phyloP scores from a whole-genome alignment of 73 alveolate species.

The Paramecium caudatum region DNA sequence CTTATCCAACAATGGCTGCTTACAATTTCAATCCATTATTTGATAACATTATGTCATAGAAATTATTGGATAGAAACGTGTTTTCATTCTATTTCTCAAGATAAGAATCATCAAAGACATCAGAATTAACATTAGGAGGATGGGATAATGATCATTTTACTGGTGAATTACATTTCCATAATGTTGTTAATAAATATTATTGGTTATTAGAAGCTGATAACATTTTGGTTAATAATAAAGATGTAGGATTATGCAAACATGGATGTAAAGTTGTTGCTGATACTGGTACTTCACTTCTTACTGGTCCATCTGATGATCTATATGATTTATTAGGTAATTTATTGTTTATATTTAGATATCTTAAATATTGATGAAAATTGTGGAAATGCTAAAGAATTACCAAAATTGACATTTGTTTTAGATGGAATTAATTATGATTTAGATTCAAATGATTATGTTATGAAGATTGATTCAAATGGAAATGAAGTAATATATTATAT shows the following conservation, averaged over 20 bases:
- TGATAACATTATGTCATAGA: constrained; percentile 82
- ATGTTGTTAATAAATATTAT: constrained; percentile 82
- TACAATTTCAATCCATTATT: constrained; percentile 80
- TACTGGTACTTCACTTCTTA: constrained; percentile 89
- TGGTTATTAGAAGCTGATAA: constrained; percentile 85
- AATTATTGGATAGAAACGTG: constrained; percentile 80
- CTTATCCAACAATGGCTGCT: constrained; percentile 86
- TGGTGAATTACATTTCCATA: constrained; percentile 85
- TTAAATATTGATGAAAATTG: constrained; percentile 78
- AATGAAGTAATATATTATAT: neutral
- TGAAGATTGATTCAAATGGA: constrained; percentile 69
- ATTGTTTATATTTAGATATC: constrained; percentile 47
- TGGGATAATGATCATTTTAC: constrained; percentile 76
- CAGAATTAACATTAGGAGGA: constrained; percentile 86
- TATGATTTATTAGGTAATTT: constrained; percentile 63
- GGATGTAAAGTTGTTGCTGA: constrained; percentile 86
- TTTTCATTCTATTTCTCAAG: constrained; percentile 85
- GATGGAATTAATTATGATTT: constrained; percentile 81
- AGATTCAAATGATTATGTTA: constrained; percentile 69
- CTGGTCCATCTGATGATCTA: constrained; percentile 83
- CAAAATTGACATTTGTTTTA: constrained; percentile 83
- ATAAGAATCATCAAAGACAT: constrained; percentile 76
- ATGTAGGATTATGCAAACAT: constrained; percentile 80
- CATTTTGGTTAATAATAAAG: constrained; percentile 80
- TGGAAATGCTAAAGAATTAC: constrained; percentile 76